Percentiles rank a stretch among this genome's conserved stretches.
Evolutionary conservation across 345 rosid genomes (phyloP).

Genomic region (Acer campestre): DNA sequence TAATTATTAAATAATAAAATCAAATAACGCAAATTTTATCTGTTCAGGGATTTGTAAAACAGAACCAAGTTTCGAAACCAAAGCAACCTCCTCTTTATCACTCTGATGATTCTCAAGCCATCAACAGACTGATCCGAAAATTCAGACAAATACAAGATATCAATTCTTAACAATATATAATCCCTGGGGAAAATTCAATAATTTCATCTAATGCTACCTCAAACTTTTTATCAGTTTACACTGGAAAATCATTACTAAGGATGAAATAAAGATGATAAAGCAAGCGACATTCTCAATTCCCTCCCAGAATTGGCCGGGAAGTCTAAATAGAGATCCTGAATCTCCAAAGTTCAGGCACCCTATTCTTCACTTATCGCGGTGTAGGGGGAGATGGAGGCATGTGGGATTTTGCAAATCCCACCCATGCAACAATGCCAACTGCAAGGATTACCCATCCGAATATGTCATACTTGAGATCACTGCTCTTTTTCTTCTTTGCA

Average conservation of each 20-base stretch:
- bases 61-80: neutral
- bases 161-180: neutral
- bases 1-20: too few species aligned
- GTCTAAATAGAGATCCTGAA: neutral
- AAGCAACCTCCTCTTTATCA: neutral
- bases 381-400: conserved; percentile 48
- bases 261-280: conserved; percentile 11
- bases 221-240: conserved; percentile 17
- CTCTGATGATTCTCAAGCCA: neutral
- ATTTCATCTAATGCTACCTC: neutral
- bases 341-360: neutral
- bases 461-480: conserved; percentile 72
- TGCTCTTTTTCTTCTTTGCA: conserved; percentile 64
- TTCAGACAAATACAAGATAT: too few species aligned
- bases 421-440: conserved; percentile 79
- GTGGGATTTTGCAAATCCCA: conserved; percentile 77
- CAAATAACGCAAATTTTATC: neutral
- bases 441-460: conserved; percentile 87
- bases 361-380: conserved; percentile 33
- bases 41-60: neutral
- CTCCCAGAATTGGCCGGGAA: neutral
- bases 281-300: conserved; percentile 22
- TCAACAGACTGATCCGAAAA: neutral
- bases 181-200: neutral
- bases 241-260: conserved; percentile 18